Evolutionary conservation across 768 basidiomycete genomes (phyloP).

Genomic region (Lyophyllum decastes): DNA sequence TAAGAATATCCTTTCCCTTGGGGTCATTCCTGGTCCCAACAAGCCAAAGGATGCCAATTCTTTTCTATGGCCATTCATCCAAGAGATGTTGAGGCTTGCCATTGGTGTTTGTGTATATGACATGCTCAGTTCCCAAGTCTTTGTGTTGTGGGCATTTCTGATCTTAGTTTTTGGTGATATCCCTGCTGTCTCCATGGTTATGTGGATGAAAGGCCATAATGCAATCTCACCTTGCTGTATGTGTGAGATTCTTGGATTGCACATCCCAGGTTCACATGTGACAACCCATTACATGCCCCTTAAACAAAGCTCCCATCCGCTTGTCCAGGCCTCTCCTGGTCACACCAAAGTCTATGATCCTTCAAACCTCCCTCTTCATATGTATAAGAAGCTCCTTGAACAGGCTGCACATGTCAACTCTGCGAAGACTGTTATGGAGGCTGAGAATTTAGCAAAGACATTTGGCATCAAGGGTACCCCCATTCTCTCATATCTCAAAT

Average conservation of each 20-base stretch:
- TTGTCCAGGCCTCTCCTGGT: neutral
- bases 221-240: constrained; percentile 30
- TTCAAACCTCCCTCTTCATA: constrained; percentile 15
- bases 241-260: constrained; percentile 31
- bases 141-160: constrained; percentile 19
- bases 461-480: constrained; percentile 38
- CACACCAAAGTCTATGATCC: constrained; percentile 21
- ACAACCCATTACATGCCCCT: constrained; percentile 24
- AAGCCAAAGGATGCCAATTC: constrained; percentile 38
- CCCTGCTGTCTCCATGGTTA: constrained; percentile 22
- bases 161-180: constrained; percentile 25
- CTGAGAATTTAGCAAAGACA: constrained; percentile 16
- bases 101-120: constrained; percentile 35
- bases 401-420: constrained; percentile 19
- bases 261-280: neutral
- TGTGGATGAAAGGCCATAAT: no score
- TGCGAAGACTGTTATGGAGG: constrained; percentile 16
- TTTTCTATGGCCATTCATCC: constrained; percentile 35
- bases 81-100: constrained; percentile 32
- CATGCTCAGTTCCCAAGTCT: constrained; percentile 11
- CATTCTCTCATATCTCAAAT: constrained; percentile 30
- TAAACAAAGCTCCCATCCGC: constrained; percentile 7
- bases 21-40: constrained; percentile 41
- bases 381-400: constrained; percentile 10
- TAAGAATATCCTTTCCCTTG: constrained; percentile 27